Evolutionary conservation across 2,329 filamentous ascomycete species (phyloP).

Genomic region (Claviceps fusiformis): DNA sequence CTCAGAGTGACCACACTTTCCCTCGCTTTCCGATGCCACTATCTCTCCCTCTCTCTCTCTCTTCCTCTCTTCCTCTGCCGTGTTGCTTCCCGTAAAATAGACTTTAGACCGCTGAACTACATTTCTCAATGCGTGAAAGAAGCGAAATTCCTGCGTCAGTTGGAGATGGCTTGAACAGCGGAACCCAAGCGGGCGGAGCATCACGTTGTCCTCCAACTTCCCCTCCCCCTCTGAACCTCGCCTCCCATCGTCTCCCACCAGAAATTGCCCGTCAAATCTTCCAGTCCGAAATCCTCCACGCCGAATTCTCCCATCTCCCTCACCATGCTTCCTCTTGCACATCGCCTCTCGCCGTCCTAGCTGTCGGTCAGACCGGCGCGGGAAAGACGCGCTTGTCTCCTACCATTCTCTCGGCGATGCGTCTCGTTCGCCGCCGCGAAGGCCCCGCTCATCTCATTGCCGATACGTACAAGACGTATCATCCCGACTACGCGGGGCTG

Average conservation of each 20-base stretch:
- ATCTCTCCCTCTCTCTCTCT: no score
- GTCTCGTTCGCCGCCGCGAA: slow-evolving; percentile 1
- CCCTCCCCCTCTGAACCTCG: slow-evolving; percentile 15
- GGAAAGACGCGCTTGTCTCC: slow-evolving; percentile 33
- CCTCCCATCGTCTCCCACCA: slow-evolving; percentile 18
- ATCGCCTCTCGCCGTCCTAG: slow-evolving; percentile 25
- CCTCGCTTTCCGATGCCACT: no score
- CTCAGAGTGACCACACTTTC: no score
- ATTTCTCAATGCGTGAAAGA: neutral
- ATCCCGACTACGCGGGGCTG: slow-evolving; percentile 26
- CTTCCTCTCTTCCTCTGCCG: no score
- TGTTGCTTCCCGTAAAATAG: neutral
- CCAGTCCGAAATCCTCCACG: slow-evolving; percentile 17
- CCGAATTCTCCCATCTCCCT: slow-evolving; percentile 17
- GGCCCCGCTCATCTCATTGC: slow-evolving; percentile 29
- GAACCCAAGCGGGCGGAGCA: neutral
- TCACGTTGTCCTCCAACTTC: slow-evolving; percentile 4
- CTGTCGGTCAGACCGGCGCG: slow-evolving; percentile 35
- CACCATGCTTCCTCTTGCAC: slow-evolving; percentile 4
- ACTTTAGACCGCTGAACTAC: neutral
- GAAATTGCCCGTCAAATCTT: slow-evolving; percentile 19
- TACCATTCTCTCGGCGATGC: slow-evolving; percentile 21
- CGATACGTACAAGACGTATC: slow-evolving; percentile 35
- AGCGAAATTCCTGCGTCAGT: neutral
- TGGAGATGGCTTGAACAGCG: neutral